These are phyloP conservation scores for Fusarium tupiense DNA, from an alignment of 2,329 filamentous ascomycete species.

Conservation along the genomic window DNA sequence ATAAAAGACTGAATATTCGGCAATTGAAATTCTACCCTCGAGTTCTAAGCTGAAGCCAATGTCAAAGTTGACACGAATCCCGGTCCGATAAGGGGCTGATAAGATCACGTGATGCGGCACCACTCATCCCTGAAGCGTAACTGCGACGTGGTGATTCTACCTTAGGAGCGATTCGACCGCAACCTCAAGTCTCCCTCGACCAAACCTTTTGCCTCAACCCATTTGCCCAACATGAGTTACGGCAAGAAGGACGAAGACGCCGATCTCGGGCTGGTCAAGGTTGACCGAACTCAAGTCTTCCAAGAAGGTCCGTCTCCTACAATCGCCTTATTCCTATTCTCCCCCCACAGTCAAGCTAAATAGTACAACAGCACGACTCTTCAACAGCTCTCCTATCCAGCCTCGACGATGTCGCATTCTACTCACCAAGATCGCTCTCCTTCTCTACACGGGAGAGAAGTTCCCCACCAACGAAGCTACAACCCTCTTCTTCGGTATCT, in stretches of 20 bases:
- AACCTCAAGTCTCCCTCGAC: slow-evolving; percentile 49
- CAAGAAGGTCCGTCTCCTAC: slow-evolving; percentile 81
- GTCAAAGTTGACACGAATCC: slow-evolving; percentile 43
- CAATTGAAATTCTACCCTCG: not conserved
- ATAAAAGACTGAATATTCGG: not conserved
- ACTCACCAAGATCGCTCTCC: slow-evolving; percentile 94
- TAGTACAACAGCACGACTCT: slow-evolving; percentile 79
- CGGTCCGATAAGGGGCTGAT: slow-evolving; percentile 42
- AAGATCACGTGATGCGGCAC: slow-evolving; percentile 49
- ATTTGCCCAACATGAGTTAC: slow-evolving; percentile 82
- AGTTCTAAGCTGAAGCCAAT: not conserved
- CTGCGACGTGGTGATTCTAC: slow-evolving; percentile 54
- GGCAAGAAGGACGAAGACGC: slow-evolving; percentile 99
- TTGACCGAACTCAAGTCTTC: slow-evolving; percentile 97
- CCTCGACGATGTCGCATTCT: slow-evolving; percentile 97
- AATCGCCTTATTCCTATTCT: slow-evolving; percentile 44
- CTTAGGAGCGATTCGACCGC: slow-evolving; percentile 41
- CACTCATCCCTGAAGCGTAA: slow-evolving; percentile 45
- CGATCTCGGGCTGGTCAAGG: slow-evolving; percentile 92
- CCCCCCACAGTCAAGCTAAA: slow-evolving; percentile 49
- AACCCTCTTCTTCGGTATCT: slow-evolving; percentile 98
- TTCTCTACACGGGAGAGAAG: slow-evolving; percentile 95
- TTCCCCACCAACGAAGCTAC: slow-evolving; percentile 98
- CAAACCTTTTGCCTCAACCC: slow-evolving; percentile 43
- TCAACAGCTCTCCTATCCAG: slow-evolving; percentile 97